Conservation (phyloP, 331 rosid genomes). For the Cucumis variabilis region DNA sequence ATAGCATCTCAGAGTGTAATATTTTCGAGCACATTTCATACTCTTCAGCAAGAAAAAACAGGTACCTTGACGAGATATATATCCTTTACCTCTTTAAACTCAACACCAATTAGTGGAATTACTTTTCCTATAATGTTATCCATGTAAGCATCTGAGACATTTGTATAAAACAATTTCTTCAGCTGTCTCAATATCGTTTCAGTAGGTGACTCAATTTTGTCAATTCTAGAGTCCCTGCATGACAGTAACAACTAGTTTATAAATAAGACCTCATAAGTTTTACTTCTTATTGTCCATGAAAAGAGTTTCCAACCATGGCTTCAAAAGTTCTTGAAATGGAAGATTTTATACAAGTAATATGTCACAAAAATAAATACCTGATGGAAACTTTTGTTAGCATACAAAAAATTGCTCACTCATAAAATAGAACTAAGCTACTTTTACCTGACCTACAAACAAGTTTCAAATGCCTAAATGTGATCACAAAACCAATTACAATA, state of each 20-base stretch:
- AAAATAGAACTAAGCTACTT: too few relatives aligned
- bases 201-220: not conserved
- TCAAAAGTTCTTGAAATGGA: too few relatives aligned
- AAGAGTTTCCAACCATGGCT: not conserved
- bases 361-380: too few relatives aligned
- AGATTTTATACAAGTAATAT: too few relatives aligned
- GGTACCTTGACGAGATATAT: slow-evolving; percentile 51
- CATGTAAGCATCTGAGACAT: slow-evolving; percentile 42
- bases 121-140: slow-evolving; percentile 43
- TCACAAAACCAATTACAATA: too few relatives aligned
- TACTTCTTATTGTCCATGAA: not conserved
- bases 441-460: too few relatives aligned
- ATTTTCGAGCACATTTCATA: not conserved
- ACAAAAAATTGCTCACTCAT: too few relatives aligned
- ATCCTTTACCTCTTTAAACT: slow-evolving; percentile 54
- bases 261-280: too few relatives aligned
- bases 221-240: slow-evolving; percentile 46
- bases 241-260: not conserved
- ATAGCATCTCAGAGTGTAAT: not conserved
- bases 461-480: too few relatives aligned
- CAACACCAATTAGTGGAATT: slow-evolving; percentile 41
- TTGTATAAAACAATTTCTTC: slow-evolving; percentile 47
- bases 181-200: slow-evolving; percentile 35
- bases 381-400: too few relatives aligned
- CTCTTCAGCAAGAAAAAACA: slow-evolving; percentile 13